Evolutionary conservation across 2,329 filamentous ascomycete species (phyloP).

Genomic region (Clarireedia paspali): DNA sequence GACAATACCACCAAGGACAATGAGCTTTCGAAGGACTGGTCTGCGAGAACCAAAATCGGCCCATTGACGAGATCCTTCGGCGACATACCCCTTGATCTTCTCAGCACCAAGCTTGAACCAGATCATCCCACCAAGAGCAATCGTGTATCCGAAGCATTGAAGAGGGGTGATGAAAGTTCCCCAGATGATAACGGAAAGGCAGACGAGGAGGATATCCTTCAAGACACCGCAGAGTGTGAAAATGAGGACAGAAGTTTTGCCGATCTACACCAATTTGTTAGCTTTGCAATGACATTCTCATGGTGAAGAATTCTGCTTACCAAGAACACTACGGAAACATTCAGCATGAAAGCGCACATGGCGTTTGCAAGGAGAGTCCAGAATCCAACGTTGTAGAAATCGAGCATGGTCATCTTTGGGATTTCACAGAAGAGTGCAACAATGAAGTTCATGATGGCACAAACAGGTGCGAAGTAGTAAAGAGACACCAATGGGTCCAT

Average conservation of each 20-base stretch:
- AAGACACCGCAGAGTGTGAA: constrained; percentile 82
- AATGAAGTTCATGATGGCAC: constrained; percentile 71
- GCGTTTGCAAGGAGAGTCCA: constrained; percentile 70
- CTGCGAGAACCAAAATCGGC: constrained; percentile 74
- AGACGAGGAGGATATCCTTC: constrained; percentile 79
- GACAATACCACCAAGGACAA: constrained; percentile 58
- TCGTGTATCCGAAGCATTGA: constrained; percentile 78
- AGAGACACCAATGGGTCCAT: constrained; percentile 86
- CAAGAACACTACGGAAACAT: constrained; percentile 79
- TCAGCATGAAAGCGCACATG: constrained; percentile 70
- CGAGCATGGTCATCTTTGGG: constrained; percentile 58
- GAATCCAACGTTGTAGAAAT: constrained; percentile 67
- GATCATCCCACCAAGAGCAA: constrained; percentile 69
- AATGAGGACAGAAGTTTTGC: constrained; percentile 79
- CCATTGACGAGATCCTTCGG: constrained; percentile 69
- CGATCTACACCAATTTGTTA: constrained; percentile 50
- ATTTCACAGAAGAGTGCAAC: constrained; percentile 69
- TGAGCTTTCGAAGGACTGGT: constrained; percentile 70
- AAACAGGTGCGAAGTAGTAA: constrained; percentile 84
- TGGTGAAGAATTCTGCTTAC: constrained; percentile 42
- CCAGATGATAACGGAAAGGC: constrained; percentile 76
- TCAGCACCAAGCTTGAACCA: constrained; percentile 85
- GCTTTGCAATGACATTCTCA: neutral
- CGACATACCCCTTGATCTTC: constrained; percentile 71
- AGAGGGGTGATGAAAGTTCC: constrained; percentile 64